Evolutionary conservation across 371 early-diverging fungal species (phyloP).

Genomic region (Mortierella sp.): DNA sequence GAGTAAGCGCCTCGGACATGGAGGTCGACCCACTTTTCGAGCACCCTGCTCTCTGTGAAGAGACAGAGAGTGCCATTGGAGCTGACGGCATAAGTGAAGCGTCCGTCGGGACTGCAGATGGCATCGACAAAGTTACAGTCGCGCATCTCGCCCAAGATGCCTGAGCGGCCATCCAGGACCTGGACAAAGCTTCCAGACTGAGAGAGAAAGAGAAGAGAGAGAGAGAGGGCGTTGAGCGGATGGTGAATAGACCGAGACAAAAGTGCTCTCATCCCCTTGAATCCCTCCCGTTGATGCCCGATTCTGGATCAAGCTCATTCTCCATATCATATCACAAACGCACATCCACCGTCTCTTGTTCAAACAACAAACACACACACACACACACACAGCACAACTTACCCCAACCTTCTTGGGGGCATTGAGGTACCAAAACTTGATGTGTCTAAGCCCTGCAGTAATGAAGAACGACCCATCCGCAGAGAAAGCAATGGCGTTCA

Average conservation of each 20-base stretch:
- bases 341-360: no score
- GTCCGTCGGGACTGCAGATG: slow-evolving; percentile 55
- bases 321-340: no score
- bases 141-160: slow-evolving; percentile 73
- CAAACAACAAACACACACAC: background rate
- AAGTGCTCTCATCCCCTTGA: background rate
- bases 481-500: slow-evolving; percentile 70
- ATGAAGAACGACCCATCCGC: slow-evolving; percentile 77
- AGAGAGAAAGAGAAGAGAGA: background rate
- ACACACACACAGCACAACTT: slow-evolving; percentile 8
- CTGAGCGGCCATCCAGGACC: slow-evolving; percentile 81
- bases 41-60: slow-evolving; percentile 70
- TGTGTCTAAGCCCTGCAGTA: slow-evolving; percentile 82
- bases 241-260: background rate
- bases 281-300: no score
- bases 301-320: no score
- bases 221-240: slow-evolving; percentile 12
- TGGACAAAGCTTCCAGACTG: slow-evolving; percentile 44
- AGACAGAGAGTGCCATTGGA: slow-evolving; percentile 74
- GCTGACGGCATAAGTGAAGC: slow-evolving; percentile 73
- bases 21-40: slow-evolving; percentile 86
- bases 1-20: slow-evolving; percentile 74
- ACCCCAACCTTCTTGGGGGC: slow-evolving; percentile 26
- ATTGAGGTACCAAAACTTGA: slow-evolving; percentile 87
- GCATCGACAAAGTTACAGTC: slow-evolving; percentile 81